Conservation (phyloP, 495 filamentous ascomycete species). For the Aspergillus nidulans region DNA sequence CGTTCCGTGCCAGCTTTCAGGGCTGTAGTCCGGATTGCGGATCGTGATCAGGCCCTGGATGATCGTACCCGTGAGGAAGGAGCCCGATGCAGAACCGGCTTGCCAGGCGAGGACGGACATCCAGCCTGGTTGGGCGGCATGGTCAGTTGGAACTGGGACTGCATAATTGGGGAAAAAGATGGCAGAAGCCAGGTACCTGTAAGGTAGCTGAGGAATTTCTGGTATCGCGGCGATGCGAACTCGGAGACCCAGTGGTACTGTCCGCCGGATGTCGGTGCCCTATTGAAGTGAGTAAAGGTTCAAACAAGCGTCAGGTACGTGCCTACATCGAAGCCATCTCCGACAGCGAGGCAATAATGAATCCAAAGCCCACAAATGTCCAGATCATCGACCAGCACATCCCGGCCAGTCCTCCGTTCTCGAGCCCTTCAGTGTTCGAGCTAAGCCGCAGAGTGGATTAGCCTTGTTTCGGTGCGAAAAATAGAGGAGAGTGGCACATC, state of each 20-base stretch:
- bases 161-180: not conserved
- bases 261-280: conserved; percentile 37
- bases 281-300: not conserved
- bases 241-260: conserved; percentile 34
- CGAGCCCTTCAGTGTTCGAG: conserved; percentile 11
- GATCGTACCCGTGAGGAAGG: conserved; percentile 34
- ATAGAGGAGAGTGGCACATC: conserved; percentile 11
- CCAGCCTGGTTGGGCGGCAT: conserved; percentile 22
- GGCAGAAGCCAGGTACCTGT: conserved; percentile 15
- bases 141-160: not conserved
- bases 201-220: conserved; percentile 39
- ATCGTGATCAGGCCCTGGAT: conserved; percentile 39
- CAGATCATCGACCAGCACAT: conserved; percentile 17
- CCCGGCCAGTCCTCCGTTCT: conserved; percentile 17
- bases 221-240: conserved; percentile 27
- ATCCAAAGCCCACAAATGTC: conserved; percentile 17
- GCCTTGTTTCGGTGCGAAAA: not conserved
- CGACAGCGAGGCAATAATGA: conserved; percentile 22
- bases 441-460: not conserved
- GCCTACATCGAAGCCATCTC: conserved; percentile 31
- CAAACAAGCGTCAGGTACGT: not conserved
- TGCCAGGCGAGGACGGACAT: conserved; percentile 42
- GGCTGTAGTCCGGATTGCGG: conserved; percentile 26
- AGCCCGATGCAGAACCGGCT: conserved; percentile 23
- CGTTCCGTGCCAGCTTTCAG: conserved; percentile 41